phyloP scores from a whole-genome alignment of 139 green algal species.

The Spirogloea muscicola region DNA sequence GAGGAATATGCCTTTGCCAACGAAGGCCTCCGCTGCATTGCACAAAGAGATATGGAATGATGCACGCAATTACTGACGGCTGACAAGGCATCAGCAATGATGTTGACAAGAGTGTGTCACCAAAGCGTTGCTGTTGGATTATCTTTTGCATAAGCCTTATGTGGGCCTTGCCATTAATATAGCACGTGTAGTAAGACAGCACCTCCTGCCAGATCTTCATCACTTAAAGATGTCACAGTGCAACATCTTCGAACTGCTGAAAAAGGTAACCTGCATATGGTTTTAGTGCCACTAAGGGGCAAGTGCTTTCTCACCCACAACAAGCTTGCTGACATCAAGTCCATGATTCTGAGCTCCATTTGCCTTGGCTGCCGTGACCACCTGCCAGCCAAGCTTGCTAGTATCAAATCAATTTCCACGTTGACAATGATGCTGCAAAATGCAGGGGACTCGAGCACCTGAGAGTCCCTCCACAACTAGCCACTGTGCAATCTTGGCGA shows the following conservation, averaged over 20 bases:
- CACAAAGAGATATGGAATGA: neutral
- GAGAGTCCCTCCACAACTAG: too few relatives aligned
- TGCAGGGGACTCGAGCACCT: too few relatives aligned
- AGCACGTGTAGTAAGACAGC: neutral
- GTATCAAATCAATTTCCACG: too few relatives aligned
- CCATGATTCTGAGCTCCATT: conserved; percentile 30
- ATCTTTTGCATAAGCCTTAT: neutral
- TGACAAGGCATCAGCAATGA: neutral
- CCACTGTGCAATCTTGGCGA: too few relatives aligned
- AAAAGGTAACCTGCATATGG: too few relatives aligned
- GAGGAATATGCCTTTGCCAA: conserved; percentile 24
- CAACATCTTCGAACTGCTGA: neutral
- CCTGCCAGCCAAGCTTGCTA: too few relatives aligned
- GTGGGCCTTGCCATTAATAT: neutral
- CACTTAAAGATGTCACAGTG: too few relatives aligned
- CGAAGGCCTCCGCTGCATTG: conserved; percentile 25
- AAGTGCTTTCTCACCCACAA: conserved; percentile 32
- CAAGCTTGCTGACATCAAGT: conserved; percentile 5
- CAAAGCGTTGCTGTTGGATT: neutral
- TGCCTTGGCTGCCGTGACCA: neutral
- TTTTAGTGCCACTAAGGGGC: too few relatives aligned
- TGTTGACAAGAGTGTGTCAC: neutral
- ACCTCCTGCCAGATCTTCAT: too few relatives aligned
- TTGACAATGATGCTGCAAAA: too few relatives aligned
- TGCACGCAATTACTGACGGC: neutral